phyloP scores from a whole-genome alignment of 2,329 filamentous ascomycete genomes.

The Hypoxylon sp. region DNA sequence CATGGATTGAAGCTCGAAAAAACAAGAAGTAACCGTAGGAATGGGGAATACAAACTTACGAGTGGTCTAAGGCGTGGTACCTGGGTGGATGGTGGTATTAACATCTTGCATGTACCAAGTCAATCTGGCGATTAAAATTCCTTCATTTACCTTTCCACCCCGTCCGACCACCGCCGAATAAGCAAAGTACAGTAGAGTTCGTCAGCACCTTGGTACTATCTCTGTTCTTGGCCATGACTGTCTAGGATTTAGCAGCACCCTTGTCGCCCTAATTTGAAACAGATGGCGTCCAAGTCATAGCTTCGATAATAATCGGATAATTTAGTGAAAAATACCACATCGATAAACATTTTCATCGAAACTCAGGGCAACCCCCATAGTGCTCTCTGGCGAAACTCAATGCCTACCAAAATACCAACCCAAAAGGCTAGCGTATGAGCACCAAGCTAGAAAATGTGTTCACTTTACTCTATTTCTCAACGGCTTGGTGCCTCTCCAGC shows the following conservation, averaged over 20 bases:
- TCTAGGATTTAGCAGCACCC: conserved; percentile 25
- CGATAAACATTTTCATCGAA: too few species aligned
- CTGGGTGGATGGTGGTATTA: background rate
- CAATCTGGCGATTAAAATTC: conserved; percentile 8
- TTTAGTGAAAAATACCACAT: too few species aligned
- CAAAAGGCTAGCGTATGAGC: conserved; percentile 5
- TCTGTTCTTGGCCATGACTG: conserved; percentile 3
- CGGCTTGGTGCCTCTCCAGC: conserved; percentile 29
- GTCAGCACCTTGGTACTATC: conserved; percentile 3
- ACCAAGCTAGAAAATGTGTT: conserved; percentile 33
- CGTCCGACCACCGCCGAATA: conserved; percentile 13
- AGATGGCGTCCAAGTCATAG: conserved; percentile 23
- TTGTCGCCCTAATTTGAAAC: conserved; percentile 29
- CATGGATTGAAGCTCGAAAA: too few species aligned
- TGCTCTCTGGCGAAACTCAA: conserved; percentile 18
- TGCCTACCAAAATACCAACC: conserved; percentile 1
- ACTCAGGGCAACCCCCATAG: conserved; percentile 12
- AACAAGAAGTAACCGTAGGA: background rate
- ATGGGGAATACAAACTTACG: background rate
- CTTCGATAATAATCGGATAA: conserved; percentile 21
- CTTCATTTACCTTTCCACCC: conserved; percentile 18
- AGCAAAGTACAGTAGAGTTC: conserved; percentile 18
- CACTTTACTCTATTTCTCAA: conserved; percentile 9
- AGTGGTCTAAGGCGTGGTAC: background rate
- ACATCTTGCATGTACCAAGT: conserved; percentile 13